Conservation (phyloP, 2,329 filamentous ascomycete genomes). For the Microthyrium microscopicum region DNA sequence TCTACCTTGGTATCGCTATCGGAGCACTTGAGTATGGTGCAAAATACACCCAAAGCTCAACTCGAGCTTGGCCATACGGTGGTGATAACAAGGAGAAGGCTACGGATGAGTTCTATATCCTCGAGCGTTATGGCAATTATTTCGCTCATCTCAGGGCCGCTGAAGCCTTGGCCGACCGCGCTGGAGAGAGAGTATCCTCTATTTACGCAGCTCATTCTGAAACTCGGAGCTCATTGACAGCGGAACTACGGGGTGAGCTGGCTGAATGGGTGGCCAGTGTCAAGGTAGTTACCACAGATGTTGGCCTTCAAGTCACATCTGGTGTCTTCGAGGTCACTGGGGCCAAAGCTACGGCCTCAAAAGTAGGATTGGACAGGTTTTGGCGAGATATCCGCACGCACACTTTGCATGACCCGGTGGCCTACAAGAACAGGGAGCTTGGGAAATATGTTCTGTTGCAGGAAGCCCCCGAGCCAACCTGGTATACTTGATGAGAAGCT, state of each 20-base stretch:
- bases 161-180: slow-evolving; percentile 40
- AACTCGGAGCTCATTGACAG: slow-evolving; percentile 29
- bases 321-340: slow-evolving; percentile 51
- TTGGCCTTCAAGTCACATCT: slow-evolving; percentile 37
- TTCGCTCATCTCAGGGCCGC: slow-evolving; percentile 44
- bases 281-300: slow-evolving; percentile 48
- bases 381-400: slow-evolving; percentile 53
- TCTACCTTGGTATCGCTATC: slow-evolving; percentile 46
- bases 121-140: slow-evolving; percentile 47
- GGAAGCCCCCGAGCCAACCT: slow-evolving; percentile 41
- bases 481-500: slow-evolving; percentile 49
- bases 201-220: slow-evolving; percentile 29
- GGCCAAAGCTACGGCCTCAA: slow-evolving; percentile 38
- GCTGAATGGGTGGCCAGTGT: slow-evolving; percentile 46
- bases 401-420: slow-evolving; percentile 48
- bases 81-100: slow-evolving; percentile 43
- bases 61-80: slow-evolving; percentile 47
- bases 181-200: slow-evolving; percentile 30
- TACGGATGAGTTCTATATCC: slow-evolving; percentile 48
- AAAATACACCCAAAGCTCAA: slow-evolving; percentile 39
- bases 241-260: slow-evolving; percentile 38
- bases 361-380: slow-evolving; percentile 45
- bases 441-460: slow-evolving; percentile 39
- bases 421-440: slow-evolving; percentile 48
- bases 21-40: slow-evolving; percentile 39